Evolutionary conservation across 148 eudicot species (phyloP), one percentile per base, ranked within the genome.

Genomic region (Agrostemma githago): DNA sequence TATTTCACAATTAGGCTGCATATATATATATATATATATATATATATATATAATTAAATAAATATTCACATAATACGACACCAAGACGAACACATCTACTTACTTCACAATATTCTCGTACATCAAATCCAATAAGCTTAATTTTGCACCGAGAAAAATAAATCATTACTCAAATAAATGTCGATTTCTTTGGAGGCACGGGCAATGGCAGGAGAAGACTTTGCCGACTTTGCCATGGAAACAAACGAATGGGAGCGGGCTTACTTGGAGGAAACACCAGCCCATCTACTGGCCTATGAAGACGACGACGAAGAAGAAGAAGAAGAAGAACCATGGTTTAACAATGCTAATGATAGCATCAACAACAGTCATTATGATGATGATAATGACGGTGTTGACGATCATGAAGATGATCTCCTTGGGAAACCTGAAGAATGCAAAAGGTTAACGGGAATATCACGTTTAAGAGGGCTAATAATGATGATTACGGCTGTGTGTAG

Each of bases 141-240:
- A 38, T 8, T 14, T 17, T 26, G 2, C 16, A 53, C 0, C 10
- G 9, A 54, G 11, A 34, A 16, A 53, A 19, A 4, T 10, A 51
- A 67, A 10, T 10, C 56, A 8, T 51, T 51, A 51, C 11, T 51
- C 56, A 10, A 12, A 15, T 12, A 51, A 15, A 83, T 81, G 83
- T 64, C 78, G 15, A 41, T 75, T 75, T 86, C 89, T 38, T 54
- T 86, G 43, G 89, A 88, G 61, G 88, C 84, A 42, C 66, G 81
- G 61, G 89, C 91, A 56, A 88, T 88, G 89, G 78, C 82, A 4
- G 89, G 85, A 5, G 86, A 66, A 68, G 79, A 84, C 48, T 81
- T 69, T 67, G 41, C 8, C 0, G 73, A 81, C 26, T 74, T 19
- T 3, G 81, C 81, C 21, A 12, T 77, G 16, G 80, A 79, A 17